These are phyloP conservation scores for Metschnikowia continentalis DNA, from an alignment of 805 yeast species.

Conservation along the genomic window DNA sequence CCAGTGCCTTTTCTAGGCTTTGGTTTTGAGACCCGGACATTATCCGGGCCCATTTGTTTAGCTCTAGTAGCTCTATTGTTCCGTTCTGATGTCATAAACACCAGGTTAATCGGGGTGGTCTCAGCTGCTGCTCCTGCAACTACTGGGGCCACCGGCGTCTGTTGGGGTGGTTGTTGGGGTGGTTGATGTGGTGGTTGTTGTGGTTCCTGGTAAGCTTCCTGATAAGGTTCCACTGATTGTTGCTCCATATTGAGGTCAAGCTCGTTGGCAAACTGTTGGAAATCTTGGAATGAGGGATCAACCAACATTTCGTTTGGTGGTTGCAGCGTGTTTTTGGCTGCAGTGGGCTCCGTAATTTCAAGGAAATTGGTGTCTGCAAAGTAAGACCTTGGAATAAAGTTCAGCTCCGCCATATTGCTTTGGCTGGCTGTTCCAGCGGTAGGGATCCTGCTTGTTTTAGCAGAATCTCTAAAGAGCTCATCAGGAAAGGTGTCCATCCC, in stretches of 20 bases:
- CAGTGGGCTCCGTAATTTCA: neutral
- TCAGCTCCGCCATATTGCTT: neutral
- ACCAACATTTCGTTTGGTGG: too few relatives aligned
- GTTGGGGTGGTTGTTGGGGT: neutral
- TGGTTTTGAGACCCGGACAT: too few relatives aligned
- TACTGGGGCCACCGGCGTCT: neutral
- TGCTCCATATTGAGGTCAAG: neutral
- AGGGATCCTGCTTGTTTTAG: neutral
- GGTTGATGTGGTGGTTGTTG: neutral
- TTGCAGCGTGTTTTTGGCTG: neutral
- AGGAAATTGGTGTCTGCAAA: neutral
- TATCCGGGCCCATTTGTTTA: too few relatives aligned
- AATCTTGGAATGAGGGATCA: too few relatives aligned
- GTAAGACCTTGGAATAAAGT: neutral
- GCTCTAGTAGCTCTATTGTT: too few relatives aligned
- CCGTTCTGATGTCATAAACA: too few relatives aligned
- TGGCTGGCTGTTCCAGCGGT: neutral
- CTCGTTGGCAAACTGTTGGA: neutral
- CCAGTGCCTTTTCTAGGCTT: too few relatives aligned
- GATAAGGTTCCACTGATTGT: too few relatives aligned
- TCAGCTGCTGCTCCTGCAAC: too few relatives aligned
- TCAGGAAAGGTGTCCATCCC: neutral
- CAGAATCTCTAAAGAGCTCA: neutral
- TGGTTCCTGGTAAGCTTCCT: neutral
- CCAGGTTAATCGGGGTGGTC: too few relatives aligned